These are phyloP conservation scores for Clavispora fructus DNA, from an alignment of 805 yeast species.

Conservation along the genomic window DNA sequence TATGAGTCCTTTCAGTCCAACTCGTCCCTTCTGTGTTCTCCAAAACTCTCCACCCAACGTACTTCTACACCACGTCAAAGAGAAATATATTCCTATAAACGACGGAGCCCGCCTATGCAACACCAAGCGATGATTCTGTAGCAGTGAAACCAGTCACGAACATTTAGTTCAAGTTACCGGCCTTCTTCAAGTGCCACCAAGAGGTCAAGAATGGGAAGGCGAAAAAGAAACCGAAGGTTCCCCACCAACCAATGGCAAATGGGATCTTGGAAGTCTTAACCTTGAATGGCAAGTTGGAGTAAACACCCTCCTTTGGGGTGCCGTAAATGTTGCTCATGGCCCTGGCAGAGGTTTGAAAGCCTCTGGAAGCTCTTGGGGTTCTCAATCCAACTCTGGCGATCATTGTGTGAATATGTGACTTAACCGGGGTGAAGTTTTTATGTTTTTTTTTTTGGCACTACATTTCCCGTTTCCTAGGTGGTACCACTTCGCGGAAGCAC, in stretches of 20 bases:
- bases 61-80: neutral
- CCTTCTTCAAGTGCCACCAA: conserved; percentile 81
- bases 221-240: conserved; percentile 44
- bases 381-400: conserved; percentile 20
- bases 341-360: conserved; percentile 45
- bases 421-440: neutral
- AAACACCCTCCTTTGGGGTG: conserved; percentile 56
- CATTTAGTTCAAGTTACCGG: conserved; percentile 47
- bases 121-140: neutral
- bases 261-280: conserved; percentile 93
- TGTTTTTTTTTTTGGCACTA: neutral
- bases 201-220: conserved; percentile 70
- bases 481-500: neutral
- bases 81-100: conserved; percentile 3
- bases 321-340: conserved; percentile 32
- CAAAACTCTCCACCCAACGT: too few relatives aligned
- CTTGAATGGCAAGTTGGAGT: conserved; percentile 90
- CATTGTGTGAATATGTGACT: conserved; percentile 12
- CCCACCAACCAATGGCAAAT: conserved; percentile 74
- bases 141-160: conserved; percentile 2
- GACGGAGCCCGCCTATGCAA: neutral
- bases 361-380: conserved; percentile 21
- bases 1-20: too few relatives aligned
- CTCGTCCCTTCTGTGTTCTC: too few relatives aligned
- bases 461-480: neutral